These are phyloP conservation scores for Trichoderma atroviride DNA, from an alignment of 2,329 filamentous ascomycete species.

Conservation along the genomic window DNA sequence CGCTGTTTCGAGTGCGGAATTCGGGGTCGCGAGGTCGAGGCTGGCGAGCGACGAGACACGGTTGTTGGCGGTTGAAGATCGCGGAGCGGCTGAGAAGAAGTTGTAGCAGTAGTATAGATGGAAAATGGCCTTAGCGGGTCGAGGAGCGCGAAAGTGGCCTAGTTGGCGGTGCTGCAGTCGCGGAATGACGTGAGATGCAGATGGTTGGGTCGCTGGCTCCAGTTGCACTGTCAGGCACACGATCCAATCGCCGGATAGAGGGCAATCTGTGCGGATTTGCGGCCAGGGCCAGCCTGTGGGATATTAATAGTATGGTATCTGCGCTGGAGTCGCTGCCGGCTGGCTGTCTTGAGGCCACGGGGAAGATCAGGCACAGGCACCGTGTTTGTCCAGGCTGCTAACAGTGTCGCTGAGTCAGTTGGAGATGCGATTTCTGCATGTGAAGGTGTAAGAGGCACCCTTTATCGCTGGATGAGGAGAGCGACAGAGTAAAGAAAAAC, in stretches of 20 bases:
- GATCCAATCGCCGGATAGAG: neutral
- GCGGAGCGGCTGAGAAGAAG: conserved; percentile 15
- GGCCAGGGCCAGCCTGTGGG: neutral
- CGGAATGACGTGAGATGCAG: conserved; percentile 24
- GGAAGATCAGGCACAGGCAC: neutral
- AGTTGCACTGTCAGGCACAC: neutral
- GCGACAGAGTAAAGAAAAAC: no score
- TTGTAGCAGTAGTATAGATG: neutral
- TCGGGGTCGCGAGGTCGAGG: neutral
- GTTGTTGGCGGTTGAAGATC: neutral
- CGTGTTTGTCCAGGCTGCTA: neutral
- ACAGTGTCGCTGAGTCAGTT: neutral
- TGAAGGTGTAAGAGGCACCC: neutral
- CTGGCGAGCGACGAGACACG: conserved; percentile 4
- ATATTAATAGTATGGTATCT: neutral
- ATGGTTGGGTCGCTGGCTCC: neutral
- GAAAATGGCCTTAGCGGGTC: conserved; percentile 20
- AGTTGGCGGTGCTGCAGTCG: conserved; percentile 8
- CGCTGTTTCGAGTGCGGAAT: neutral
- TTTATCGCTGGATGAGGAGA: neutral
- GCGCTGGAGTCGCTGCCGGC: neutral
- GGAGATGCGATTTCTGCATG: neutral
- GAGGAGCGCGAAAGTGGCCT: conserved; percentile 21
- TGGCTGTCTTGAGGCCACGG: neutral
- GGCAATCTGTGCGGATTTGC: neutral